Conservation (phyloP, 768 basidiomycete genomes). For the Leccinum imitatum region DNA sequence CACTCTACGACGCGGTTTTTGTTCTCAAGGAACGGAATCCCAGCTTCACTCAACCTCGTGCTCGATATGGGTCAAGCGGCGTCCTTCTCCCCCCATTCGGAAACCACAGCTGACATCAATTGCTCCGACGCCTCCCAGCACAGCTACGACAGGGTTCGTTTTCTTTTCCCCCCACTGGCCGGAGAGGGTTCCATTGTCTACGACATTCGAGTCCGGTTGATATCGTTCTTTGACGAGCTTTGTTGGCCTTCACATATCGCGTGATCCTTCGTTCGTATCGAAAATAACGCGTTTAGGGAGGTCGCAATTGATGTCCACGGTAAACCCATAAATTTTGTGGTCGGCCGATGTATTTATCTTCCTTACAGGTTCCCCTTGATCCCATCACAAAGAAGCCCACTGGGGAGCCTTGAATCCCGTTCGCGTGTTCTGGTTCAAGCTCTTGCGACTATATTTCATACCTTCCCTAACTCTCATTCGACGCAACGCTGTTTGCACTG, state of each 20-base stretch:
- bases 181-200: conserved; percentile 65
- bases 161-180: conserved; percentile 92
- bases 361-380: conserved; percentile 46
- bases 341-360: conserved; percentile 7
- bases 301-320: conserved; percentile 55
- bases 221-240: conserved; percentile 76
- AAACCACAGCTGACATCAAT: conserved; percentile 68
- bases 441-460: conserved; percentile 77
- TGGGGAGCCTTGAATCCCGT: conserved; percentile 56
- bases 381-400: conserved; percentile 56
- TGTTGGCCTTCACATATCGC: conserved; percentile 76
- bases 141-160: conserved; percentile 70
- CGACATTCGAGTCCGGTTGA: conserved; percentile 57
- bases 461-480: conserved; percentile 85
- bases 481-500: conserved; percentile 84
- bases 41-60: conserved; percentile 61
- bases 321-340: conserved; percentile 26
- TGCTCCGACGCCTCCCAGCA: conserved; percentile 81
- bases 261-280: conserved; percentile 74
- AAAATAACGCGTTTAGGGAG: conserved; percentile 81
- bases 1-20: conserved; percentile 55
- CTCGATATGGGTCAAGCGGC: conserved; percentile 62
- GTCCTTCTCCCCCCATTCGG: conserved; percentile 50
- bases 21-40: conserved; percentile 59
- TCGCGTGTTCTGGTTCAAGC: conserved; percentile 80